phyloP scores from a whole-genome alignment of 1,284 basidiomycete species.

The Gymnopus androsaceus region DNA sequence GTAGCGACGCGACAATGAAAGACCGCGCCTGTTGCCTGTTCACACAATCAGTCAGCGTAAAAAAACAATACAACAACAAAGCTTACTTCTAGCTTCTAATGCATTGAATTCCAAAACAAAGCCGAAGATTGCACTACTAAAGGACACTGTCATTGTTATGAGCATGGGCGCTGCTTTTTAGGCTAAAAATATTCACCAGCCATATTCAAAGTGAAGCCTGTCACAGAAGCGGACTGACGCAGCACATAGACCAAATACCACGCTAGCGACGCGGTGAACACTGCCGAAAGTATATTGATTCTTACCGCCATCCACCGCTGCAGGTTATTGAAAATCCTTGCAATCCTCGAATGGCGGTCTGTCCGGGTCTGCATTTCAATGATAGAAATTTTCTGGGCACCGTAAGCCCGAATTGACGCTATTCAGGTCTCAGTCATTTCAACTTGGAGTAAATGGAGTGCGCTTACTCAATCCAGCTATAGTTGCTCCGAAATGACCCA shows the following conservation, averaged over 20 bases:
- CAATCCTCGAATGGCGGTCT: slow-evolving; percentile 47
- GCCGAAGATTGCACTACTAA: slow-evolving; percentile 54
- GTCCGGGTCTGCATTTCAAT: slow-evolving; percentile 46
- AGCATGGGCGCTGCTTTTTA: too few species aligned
- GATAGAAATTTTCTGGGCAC: slow-evolving; percentile 49
- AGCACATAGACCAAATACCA: slow-evolving; percentile 51
- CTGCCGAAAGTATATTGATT: slow-evolving; percentile 50
- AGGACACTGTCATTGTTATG: too few species aligned
- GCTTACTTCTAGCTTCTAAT: slow-evolving; percentile 39
- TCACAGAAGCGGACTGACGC: slow-evolving; percentile 45
- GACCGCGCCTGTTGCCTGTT: slow-evolving; percentile 30
- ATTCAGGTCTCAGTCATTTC: background rate
- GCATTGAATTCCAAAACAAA: slow-evolving; percentile 55
- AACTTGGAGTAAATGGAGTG: background rate
- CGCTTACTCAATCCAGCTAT: slow-evolving; percentile 54
- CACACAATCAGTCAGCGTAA: background rate
- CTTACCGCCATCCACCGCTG: slow-evolving; percentile 62
- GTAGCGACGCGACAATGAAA: too few species aligned
- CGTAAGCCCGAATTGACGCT: slow-evolving; percentile 66
- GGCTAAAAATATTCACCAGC: too few species aligned
- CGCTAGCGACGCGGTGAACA: slow-evolving; percentile 55
- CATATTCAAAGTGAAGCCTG: slow-evolving; percentile 58
- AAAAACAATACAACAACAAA: background rate
- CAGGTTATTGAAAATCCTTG: slow-evolving; percentile 52
- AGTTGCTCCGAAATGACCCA: slow-evolving; percentile 62